Percentiles rank a stretch among this genome's conserved stretches.
Evolutionary conservation across 2,329 filamentous ascomycete species (phyloP).

Genomic region (Nigrograna mackinnonii): DNA sequence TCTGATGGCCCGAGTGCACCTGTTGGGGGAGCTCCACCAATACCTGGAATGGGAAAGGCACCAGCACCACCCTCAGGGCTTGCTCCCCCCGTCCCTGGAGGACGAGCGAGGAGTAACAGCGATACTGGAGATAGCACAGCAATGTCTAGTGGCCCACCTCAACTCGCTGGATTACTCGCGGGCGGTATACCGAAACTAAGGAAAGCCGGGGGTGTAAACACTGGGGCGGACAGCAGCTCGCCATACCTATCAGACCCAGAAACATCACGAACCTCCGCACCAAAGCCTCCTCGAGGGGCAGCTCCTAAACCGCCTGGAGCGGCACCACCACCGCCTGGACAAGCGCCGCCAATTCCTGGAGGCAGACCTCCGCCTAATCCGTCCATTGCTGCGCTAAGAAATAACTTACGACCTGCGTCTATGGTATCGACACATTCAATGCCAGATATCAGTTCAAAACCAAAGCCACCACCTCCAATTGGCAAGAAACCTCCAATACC

Average conservation of each 20-base stretch:
- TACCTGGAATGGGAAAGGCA: constrained; percentile 62
- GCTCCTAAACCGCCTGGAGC: constrained; percentile 54
- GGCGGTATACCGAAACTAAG: constrained; percentile 95
- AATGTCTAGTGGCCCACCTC: constrained; percentile 58
- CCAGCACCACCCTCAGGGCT: constrained; percentile 64
- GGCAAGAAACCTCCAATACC: constrained; percentile 73
- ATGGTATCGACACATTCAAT: constrained; percentile 61
- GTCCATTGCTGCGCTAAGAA: constrained; percentile 54
- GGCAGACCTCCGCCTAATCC: constrained; percentile 65
- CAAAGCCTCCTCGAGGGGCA: constrained; percentile 56
- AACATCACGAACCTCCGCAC: constrained; percentile 53
- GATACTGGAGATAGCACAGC: constrained; percentile 57
- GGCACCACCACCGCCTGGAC: constrained; percentile 52
- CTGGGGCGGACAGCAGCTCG: constrained; percentile 65
- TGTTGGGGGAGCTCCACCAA: constrained; percentile 76
- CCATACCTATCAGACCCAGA: constrained; percentile 85
- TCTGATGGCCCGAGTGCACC: constrained; percentile 62
- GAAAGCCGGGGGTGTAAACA: constrained; percentile 72
- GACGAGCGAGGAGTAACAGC: constrained; percentile 81
- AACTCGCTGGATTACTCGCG: constrained; percentile 85
- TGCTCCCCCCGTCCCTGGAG: constrained; percentile 70
- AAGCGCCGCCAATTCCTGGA: constrained; percentile 53
- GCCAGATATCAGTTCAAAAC: constrained; percentile 57
- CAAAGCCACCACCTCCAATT: constrained; percentile 74
- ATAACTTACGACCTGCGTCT: constrained; percentile 60